Percentiles rank a stretch among this genome's conserved stretches.
Evolutionary conservation across 805 yeast genomes (phyloP).

Genomic region (Zygoascus biomembranicola): DNA sequence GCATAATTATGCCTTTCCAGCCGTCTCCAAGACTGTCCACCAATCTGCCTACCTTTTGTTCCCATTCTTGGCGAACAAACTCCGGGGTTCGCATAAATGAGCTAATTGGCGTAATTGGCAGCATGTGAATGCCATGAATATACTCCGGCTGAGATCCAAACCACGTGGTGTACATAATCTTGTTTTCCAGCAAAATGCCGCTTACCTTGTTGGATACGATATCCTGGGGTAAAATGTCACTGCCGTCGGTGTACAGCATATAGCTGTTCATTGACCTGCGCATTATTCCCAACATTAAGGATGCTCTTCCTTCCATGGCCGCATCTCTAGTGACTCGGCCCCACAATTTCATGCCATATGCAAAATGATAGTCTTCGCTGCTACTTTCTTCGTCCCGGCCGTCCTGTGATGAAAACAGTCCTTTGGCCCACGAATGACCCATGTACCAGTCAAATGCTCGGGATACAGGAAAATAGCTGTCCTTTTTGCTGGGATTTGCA

Average conservation of each 20-base stretch:
- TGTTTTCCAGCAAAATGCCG: slow-evolving; percentile 66
- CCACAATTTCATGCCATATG: slow-evolving; percentile 66
- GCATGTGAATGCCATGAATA: slow-evolving; percentile 74
- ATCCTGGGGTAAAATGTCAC: slow-evolving; percentile 42
- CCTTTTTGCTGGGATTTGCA: slow-evolving; percentile 48
- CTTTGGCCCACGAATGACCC: slow-evolving; percentile 74
- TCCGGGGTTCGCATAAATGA: slow-evolving; percentile 44
- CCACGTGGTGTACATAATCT: slow-evolving; percentile 63
- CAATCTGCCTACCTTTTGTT: slow-evolving; percentile 34
- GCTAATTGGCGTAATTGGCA: slow-evolving; percentile 60
- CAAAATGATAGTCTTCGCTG: slow-evolving; percentile 63
- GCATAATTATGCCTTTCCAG: slow-evolving; percentile 60
- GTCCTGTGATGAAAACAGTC: slow-evolving; percentile 52
- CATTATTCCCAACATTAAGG: slow-evolving; percentile 51
- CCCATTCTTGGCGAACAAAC: slow-evolving; percentile 55
- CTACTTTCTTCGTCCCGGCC: slow-evolving; percentile 68
- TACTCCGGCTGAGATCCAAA: slow-evolving; percentile 55
- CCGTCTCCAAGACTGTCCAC: slow-evolving; percentile 42
- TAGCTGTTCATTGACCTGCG: slow-evolving; percentile 47
- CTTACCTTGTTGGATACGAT: slow-evolving; percentile 51
- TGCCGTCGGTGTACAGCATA: slow-evolving; percentile 42
- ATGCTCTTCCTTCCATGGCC: slow-evolving; percentile 45
- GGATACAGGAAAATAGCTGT: slow-evolving; percentile 52
- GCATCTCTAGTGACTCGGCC: slow-evolving; percentile 47
- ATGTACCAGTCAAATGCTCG: slow-evolving; percentile 63